These are phyloP conservation scores for Macaranga tanarius DNA, from an alignment of 441 rosid genomes.

Conservation along the genomic window DNA sequence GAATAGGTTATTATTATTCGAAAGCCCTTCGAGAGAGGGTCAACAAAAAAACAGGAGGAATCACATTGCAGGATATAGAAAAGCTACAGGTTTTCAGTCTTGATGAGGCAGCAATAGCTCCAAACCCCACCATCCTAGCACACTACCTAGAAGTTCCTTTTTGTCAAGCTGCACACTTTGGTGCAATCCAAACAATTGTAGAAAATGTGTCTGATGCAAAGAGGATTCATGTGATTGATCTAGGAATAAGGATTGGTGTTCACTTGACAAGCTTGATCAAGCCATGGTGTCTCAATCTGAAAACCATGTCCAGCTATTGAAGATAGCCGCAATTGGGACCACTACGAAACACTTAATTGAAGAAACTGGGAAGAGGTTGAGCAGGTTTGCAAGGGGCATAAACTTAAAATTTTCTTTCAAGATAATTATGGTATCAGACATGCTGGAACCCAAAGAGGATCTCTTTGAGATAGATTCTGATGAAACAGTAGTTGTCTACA, in stretches of 20 bases:
- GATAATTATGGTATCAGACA: slow-evolving; percentile 41
- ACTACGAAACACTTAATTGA: slow-evolving; percentile 26
- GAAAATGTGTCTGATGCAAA: slow-evolving; percentile 43
- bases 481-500: slow-evolving; percentile 41
- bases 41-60: slow-evolving; percentile 37
- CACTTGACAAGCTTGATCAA: slow-evolving; percentile 57
- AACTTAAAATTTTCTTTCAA: slow-evolving; percentile 42
- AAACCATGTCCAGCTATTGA: slow-evolving; percentile 35
- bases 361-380: slow-evolving; percentile 43
- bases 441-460: slow-evolving; percentile 39
- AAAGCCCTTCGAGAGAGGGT: too few species aligned
- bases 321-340: slow-evolving; percentile 44
- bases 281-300: slow-evolving; percentile 34
- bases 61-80: not conserved
- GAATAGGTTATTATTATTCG: slow-evolving; percentile 48
- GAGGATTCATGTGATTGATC: slow-evolving; percentile 50
- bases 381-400: slow-evolving; percentile 37
- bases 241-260: slow-evolving; percentile 37
- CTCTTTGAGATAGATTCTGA: slow-evolving; percentile 30
- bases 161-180: slow-evolving; percentile 31
- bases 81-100: slow-evolving; percentile 9
- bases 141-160: slow-evolving; percentile 40
- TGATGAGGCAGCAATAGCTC: slow-evolving; percentile 25
- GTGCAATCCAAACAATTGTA: slow-evolving; percentile 49
- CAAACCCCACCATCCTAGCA: slow-evolving; percentile 23